phyloP scores from a whole-genome alignment of 305 asterid species.

The Plantago coronopus region DNA sequence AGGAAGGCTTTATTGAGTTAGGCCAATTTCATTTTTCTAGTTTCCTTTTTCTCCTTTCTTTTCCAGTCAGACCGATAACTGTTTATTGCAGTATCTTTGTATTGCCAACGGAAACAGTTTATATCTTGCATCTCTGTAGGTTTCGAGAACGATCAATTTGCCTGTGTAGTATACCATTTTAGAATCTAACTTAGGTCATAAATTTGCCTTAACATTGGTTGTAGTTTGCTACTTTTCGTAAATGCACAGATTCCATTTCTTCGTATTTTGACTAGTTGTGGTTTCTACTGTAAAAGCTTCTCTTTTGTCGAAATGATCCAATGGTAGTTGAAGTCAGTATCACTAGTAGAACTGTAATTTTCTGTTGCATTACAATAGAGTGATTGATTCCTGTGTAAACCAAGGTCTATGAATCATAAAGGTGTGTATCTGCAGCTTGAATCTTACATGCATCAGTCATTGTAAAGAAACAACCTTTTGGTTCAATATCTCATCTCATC shows the following conservation, averaged over 20 bases:
- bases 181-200: background rate
- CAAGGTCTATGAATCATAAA: too few species aligned
- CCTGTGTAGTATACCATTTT: background rate
- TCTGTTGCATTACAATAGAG: too few species aligned
- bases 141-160: background rate
- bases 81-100: background rate
- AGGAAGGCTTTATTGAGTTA: constrained; percentile 65
- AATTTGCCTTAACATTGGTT: background rate
- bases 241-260: background rate
- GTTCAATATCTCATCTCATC: constrained; percentile 46
- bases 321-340: too few species aligned
- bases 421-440: background rate
- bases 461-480: too few species aligned
- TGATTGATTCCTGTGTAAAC: too few species aligned
- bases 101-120: background rate
- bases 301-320: too few species aligned
- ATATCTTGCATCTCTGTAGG: background rate
- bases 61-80: background rate
- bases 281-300: background rate
- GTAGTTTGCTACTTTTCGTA: background rate
- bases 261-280: background rate
- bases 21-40: background rate
- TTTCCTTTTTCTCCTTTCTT: too few species aligned
- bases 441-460: background rate
- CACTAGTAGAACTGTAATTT: too few species aligned